phyloP scores from a whole-genome alignment of 441 rosid genomes.

The Brassica balearica region DNA sequence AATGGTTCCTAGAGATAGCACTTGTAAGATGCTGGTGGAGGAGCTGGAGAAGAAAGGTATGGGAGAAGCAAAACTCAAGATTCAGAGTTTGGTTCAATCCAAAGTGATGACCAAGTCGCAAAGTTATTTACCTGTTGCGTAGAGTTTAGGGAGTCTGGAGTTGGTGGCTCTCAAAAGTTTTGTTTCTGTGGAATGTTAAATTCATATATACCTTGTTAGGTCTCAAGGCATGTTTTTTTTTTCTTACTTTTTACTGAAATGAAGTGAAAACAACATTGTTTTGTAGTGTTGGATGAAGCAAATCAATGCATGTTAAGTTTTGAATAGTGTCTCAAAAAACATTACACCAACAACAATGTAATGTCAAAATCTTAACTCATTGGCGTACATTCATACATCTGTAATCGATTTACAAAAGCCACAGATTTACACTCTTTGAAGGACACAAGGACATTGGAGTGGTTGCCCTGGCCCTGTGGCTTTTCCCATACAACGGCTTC shows the following conservation, averaged over 20 bases:
- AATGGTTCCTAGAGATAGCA: constrained; percentile 60
- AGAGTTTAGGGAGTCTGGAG: constrained; percentile 15
- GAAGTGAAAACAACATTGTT: neutral
- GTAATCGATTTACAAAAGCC: no score
- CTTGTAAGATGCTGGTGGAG: constrained; percentile 54
- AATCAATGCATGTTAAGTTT: neutral
- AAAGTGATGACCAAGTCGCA: constrained; percentile 38
- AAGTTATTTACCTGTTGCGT: constrained; percentile 13
- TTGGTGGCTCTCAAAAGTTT: constrained; percentile 22
- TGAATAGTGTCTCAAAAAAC: neutral
- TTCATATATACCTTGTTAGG: neutral
- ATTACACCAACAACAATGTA: no score
- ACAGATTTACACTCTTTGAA: no score
- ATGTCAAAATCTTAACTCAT: no score
- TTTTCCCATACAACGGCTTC: no score
- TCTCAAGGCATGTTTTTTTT: neutral
- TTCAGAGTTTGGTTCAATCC: constrained; percentile 47
- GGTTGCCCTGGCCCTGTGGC: no score
- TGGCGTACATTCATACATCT: no score
- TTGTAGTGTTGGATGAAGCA: neutral
- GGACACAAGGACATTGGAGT: no score
- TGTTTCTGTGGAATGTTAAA: constrained; percentile 12
- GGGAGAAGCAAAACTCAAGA: constrained; percentile 54
- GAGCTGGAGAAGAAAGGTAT: constrained; percentile 60
- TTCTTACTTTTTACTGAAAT: neutral